Evolutionary conservation across 202 grass and related monocot species (phyloP), one percentile per base, ranked within the genome.

Genomic region (Tripidium arundinaceum): DNA sequence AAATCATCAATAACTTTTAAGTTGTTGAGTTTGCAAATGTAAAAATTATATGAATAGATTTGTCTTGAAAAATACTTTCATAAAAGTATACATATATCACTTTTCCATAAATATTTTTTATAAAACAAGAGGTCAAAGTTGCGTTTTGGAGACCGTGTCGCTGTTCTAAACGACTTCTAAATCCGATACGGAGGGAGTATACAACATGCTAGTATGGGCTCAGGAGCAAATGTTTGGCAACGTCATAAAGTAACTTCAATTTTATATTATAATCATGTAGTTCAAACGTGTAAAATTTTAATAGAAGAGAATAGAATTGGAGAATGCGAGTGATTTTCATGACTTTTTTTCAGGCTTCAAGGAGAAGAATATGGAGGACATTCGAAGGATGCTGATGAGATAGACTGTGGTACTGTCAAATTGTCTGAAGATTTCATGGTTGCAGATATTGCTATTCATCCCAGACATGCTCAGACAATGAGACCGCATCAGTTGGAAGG

Each of bases 401-500:
- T 42, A 29, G 84, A 90, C 6, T 81, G 61, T 74, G 82, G 65
- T 79, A 76, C 63, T 81, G 60, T 91, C 65, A 91, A 83, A 80
- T 22, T 83, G 4, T 86, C 92, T 26, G 88, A 94, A 85, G 86
- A 99, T 83, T 89, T 96, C 57, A 42, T 85, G 45, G 74, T 76
- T 33, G 28, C 78, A 63, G 96, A 99, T 37, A 80, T 99, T 67
- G 80, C 90, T 52, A 92, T 99, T 75, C 92, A 99, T 90, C 96
- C 92, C 70, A 92, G 90, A 80, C 96, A 99, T 80, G 78, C 76
- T 19, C 93, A 89, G 75, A 67, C 84, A 84, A 99, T 99, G 79
- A 99, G 85, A 57, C 69, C 92, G 1, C 96, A 99, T 86, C 96
- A 99, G 75, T 60, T 91, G 67, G 92, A 94, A 87, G 96, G 96